Percentiles rank a stretch among this genome's conserved stretches.
These are phyloP conservation scores for Tricharina praecox DNA, from an alignment of 495 filamentous ascomycete species.

Conservation along the genomic window DNA sequence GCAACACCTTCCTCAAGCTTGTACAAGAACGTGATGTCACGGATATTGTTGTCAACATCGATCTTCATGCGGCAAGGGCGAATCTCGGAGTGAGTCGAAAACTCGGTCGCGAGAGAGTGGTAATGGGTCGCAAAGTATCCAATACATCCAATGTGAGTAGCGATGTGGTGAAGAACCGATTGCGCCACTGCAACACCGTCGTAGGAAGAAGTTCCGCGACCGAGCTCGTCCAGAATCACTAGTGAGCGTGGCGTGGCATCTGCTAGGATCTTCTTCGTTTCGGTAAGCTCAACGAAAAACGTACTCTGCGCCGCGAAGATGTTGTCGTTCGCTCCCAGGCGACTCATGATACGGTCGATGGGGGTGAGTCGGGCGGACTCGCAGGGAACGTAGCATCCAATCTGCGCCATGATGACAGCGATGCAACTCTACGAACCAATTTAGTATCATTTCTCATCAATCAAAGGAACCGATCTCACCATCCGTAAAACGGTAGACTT, in stretches of 20 bases:
- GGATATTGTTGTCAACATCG: conserved; percentile 67
- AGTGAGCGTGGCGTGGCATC: conserved; percentile 90
- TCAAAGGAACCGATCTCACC: too few species aligned
- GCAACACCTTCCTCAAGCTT: conserved; percentile 89
- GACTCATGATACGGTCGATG: conserved; percentile 95
- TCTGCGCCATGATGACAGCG: conserved; percentile 96
- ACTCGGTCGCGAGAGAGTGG: conserved; percentile 81
- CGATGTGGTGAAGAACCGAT: conserved; percentile 86
- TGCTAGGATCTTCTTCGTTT: conserved; percentile 94
- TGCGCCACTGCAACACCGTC: conserved; percentile 95
- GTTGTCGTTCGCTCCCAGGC: conserved; percentile 94
- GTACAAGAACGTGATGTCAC: conserved; percentile 84
- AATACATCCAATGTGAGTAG: conserved; percentile 77
- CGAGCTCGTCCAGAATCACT: conserved; percentile 94
- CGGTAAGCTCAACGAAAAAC: conserved; percentile 94
- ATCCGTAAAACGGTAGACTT: conserved; percentile 97
- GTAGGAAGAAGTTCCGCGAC: conserved; percentile 82
- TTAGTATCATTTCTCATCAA: too few species aligned
- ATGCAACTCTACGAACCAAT: conserved; percentile 66
- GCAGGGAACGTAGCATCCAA: conserved; percentile 85
- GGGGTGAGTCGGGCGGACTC: conserved; percentile 73
- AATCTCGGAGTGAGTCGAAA: conserved; percentile 75
- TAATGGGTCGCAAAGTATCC: conserved; percentile 99
- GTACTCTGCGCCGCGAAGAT: conserved; percentile 97
- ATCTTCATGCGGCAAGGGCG: conserved; percentile 79